Conservation (phyloP, 345 rosid species). For the Acer campestre region DNA sequence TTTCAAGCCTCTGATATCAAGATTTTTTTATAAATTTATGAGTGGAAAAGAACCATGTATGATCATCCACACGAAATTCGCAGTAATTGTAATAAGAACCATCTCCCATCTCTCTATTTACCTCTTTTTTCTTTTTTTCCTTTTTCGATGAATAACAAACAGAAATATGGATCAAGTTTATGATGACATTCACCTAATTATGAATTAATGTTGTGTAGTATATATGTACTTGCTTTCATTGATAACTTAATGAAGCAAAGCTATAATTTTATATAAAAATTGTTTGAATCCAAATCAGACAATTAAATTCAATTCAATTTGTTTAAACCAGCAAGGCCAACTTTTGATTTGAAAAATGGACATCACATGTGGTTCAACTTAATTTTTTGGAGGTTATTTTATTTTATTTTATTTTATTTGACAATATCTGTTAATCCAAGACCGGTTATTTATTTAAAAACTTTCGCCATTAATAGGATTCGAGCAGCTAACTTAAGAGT, state of each 20-base stretch:
- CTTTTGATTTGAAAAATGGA: too few relatives aligned
- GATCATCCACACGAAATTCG: not conserved
- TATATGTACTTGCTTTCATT: not conserved
- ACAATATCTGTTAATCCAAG: too few relatives aligned
- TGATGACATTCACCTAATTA: not conserved
- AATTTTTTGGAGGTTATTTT: too few relatives aligned
- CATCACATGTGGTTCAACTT: too few relatives aligned
- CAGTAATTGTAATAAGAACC: not conserved
- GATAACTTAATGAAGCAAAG: not conserved
- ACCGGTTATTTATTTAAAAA: too few relatives aligned
- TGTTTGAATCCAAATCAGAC: too few relatives aligned
- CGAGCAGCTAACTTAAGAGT: too few relatives aligned
- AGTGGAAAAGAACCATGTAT: not conserved
- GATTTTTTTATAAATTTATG: not conserved
- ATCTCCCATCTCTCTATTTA: too few relatives aligned
- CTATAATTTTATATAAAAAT: not conserved
- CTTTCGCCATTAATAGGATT: too few relatives aligned
- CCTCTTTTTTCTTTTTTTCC: not conserved
- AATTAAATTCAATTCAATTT: too few relatives aligned
- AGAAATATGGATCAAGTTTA: not conserved
- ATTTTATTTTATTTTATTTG: too few relatives aligned
- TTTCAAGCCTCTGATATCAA: conserved; percentile 23
- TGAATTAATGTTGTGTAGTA: conserved; percentile 11
- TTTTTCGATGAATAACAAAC: not conserved
- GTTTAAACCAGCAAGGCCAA: too few relatives aligned